Conservation (phyloP, 2,329 filamentous ascomycete genomes). For the Knoxdaviesia proteae region DNA sequence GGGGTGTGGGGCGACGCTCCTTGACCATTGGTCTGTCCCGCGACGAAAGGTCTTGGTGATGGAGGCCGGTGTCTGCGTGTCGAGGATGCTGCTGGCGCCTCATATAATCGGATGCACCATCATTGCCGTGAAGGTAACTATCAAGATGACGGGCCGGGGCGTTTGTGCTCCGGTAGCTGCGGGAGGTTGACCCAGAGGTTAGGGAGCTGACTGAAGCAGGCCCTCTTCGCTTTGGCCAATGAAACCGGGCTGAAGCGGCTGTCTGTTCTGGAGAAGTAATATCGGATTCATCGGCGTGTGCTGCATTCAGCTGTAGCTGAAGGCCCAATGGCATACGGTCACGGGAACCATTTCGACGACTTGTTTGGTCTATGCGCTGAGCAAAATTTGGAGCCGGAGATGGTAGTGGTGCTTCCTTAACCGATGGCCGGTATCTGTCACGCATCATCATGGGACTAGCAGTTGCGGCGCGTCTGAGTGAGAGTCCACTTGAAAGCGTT, state of each 20-base stretch:
- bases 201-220: slow-evolving; percentile 37
- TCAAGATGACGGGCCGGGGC: slow-evolving; percentile 48
- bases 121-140: slow-evolving; percentile 71
- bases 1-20: too few relatives aligned
- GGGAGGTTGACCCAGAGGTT: slow-evolving; percentile 32
- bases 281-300: slow-evolving; percentile 29
- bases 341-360: slow-evolving; percentile 48
- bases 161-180: slow-evolving; percentile 23
- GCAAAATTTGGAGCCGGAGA: slow-evolving; percentile 39
- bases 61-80: too few relatives aligned
- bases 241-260: slow-evolving; percentile 27
- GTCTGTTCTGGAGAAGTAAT: slow-evolving; percentile 36
- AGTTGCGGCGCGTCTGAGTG: slow-evolving; percentile 43
- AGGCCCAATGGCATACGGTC: slow-evolving; percentile 58
- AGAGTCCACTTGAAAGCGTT: slow-evolving; percentile 17
- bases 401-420: slow-evolving; percentile 27
- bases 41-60: too few relatives aligned
- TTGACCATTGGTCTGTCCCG: too few relatives aligned
- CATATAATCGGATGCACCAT: slow-evolving; percentile 48
- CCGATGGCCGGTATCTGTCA: slow-evolving; percentile 19
- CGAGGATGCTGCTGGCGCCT: too few relatives aligned
- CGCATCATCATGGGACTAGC: slow-evolving; percentile 45
- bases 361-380: slow-evolving; percentile 36
- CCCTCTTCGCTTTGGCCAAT: slow-evolving; percentile 31
- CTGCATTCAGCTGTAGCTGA: slow-evolving; percentile 40